Conservation (phyloP, 2,329 filamentous ascomycete species). For the Shiraia bambusicola region DNA sequence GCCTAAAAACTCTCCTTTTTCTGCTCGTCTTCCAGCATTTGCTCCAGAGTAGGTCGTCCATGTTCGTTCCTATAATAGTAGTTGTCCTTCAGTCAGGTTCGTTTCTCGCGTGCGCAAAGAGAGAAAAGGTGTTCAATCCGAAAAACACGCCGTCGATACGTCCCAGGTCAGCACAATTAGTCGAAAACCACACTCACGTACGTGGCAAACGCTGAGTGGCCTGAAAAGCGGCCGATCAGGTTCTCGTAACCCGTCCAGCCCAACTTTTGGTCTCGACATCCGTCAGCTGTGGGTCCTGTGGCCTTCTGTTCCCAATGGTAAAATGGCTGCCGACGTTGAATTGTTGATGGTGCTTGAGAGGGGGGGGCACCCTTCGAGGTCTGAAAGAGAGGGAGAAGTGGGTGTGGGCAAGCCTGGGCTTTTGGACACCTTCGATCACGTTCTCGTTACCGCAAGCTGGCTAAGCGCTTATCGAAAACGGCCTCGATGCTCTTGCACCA, state of each 20-base stretch:
- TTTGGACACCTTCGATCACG: constrained; percentile 24
- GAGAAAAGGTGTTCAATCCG: constrained; percentile 9
- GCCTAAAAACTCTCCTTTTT: background rate
- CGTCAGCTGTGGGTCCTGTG: constrained; percentile 17
- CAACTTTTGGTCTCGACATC: constrained; percentile 1
- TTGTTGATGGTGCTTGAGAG: background rate
- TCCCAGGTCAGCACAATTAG: constrained; percentile 19
- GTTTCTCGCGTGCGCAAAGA: background rate
- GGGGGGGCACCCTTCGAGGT: background rate
- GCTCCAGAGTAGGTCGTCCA: background rate
- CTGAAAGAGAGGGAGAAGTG: constrained; percentile 16
- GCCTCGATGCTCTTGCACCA: constrained; percentile 35
- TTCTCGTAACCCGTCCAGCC: constrained; percentile 15
- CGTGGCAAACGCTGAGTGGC: constrained; percentile 48
- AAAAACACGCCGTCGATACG: constrained; percentile 21
- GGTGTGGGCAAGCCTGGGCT: constrained; percentile 24
- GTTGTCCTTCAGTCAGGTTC: background rate
- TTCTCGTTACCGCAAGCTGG: constrained; percentile 27
- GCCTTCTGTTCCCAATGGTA: constrained; percentile 4
- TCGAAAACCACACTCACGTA: constrained; percentile 30
- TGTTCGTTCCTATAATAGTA: background rate
- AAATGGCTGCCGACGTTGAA: constrained; percentile 5
- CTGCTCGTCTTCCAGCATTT: background rate
- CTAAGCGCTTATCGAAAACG: constrained; percentile 37
- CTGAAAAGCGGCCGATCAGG: constrained; percentile 41